Base-by-base conservation (phyloP, 1,139 yeast genomes). In the Magnusiomyces fungicola region DNA sequence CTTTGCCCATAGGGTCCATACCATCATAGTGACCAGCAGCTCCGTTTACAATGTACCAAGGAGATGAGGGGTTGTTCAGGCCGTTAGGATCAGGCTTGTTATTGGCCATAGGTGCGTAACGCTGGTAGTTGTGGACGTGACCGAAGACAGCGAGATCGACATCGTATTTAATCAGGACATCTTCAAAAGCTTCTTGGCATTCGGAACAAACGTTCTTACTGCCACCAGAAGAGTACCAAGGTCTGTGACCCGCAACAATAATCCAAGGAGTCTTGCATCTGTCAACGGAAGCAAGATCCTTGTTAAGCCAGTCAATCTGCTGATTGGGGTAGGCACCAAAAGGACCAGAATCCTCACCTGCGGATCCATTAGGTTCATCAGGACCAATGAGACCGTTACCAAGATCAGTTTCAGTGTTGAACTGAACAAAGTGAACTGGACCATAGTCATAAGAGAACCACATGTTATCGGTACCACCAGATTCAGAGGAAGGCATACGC, bases 241-340 rank as follows among this genome's bases (percentile, higher is more conserved):
- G 66, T 56, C 74, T 56, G 64, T 65, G 62, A 57, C 64, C 64
- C 64, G 68, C 58, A 57, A 63, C 65, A 56, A 63, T 58, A 51
- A 64, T 56, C 63, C 66, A 66, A 25, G 65, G 65, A 40, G 68
- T 66, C 47, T 61, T 49, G 50, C 56, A 47, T 23, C 65, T 58
- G 53, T 63, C 55, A 22, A 61, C 67, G 14, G 50, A 48, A 33
- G 51, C 49, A 71, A 79, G 67, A 67, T 81, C 67, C 67, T 71
- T 56, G 60, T 62, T 49, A 69, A 73, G 42, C 73, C 73, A 51
- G 60, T 64, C 53, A 64, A 68, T 39, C 53, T 64, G 67, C 34
- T 59, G 61, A 41, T 61, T 57, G 19, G 50, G 43, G 41, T 55
- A 50, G 2, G 50, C 25, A 14, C 62, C 62, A 47, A 58, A 59